A percentile compares a stretch with the other conserved stretches of the same genome.
Evolutionary conservation across 768 basidiomycete genomes (phyloP).

Genomic region (Pleurotus cornucopiae): DNA sequence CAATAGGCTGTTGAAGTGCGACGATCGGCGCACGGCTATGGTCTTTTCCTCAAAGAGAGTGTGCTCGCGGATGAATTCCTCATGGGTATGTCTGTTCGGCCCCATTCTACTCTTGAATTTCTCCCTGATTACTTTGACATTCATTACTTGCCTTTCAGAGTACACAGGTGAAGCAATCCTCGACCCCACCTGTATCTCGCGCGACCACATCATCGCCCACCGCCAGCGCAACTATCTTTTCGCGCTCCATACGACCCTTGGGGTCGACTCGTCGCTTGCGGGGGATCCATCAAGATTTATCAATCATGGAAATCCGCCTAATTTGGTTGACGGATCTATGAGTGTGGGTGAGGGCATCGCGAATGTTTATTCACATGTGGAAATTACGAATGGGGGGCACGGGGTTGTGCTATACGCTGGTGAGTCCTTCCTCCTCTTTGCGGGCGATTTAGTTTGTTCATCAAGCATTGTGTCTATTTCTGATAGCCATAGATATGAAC

Average conservation of each 20-base stretch:
- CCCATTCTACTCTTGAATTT: too few relatives aligned
- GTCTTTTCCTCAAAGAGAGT: slow-evolving; percentile 45
- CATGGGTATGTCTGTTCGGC: slow-evolving; percentile 28
- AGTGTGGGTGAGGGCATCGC: slow-evolving; percentile 18
- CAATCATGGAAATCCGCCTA: slow-evolving; percentile 41
- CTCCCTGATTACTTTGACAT: too few relatives aligned
- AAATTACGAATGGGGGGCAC: slow-evolving; percentile 60
- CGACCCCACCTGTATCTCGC: slow-evolving; percentile 45
- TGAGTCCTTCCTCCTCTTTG: slow-evolving; percentile 15
- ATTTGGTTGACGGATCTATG: slow-evolving; percentile 34
- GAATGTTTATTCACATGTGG: neutral
- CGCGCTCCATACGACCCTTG: slow-evolving; percentile 37
- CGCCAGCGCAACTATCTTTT: slow-evolving; percentile 62
- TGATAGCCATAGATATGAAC: slow-evolving; percentile 33
- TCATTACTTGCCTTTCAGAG: slow-evolving; percentile 33
- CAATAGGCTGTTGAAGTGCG: slow-evolving; percentile 38
- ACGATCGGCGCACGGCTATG: slow-evolving; percentile 43
- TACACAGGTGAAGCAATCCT: slow-evolving; percentile 63
- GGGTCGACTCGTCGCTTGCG: slow-evolving; percentile 50
- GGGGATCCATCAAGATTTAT: slow-evolving; percentile 70
- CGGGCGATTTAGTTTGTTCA: neutral
- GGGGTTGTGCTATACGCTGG: slow-evolving; percentile 61
- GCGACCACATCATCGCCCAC: slow-evolving; percentile 33
- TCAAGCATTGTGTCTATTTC: too few relatives aligned
- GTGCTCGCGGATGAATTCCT: slow-evolving; percentile 44